Evolutionary conservation across 2,329 filamentous ascomycete genomes (phyloP).

Genomic region (Monosporascus sp.): DNA sequence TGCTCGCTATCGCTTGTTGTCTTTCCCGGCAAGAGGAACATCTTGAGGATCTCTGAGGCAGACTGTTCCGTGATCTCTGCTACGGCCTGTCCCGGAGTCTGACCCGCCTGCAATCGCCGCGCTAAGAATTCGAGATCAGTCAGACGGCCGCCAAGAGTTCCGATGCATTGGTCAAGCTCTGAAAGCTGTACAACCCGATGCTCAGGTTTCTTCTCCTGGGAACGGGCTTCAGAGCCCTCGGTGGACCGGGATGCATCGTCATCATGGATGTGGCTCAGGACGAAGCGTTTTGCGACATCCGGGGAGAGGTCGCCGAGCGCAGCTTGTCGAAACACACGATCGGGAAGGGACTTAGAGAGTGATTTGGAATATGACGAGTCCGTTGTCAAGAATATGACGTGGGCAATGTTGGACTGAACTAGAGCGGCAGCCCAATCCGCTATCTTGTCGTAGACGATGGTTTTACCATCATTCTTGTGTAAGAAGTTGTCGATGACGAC

Average conservation of each 20-base stretch:
- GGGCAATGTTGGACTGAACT: constrained; percentile 82
- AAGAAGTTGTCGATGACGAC: constrained; percentile 91
- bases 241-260: constrained; percentile 28
- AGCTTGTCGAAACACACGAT: constrained; percentile 84
- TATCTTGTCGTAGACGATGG: constrained; percentile 70
- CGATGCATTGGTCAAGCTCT: constrained; percentile 78
- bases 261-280: constrained; percentile 72
- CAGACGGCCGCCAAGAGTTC: constrained; percentile 80
- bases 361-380: constrained; percentile 87
- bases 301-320: constrained; percentile 81
- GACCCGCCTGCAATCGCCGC: constrained; percentile 81
- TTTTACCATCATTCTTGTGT: constrained; percentile 66
- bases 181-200: constrained; percentile 42
- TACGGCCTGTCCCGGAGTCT: constrained; percentile 75
- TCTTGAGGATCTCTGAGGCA: constrained; percentile 85
- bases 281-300: constrained; percentile 81
- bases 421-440: constrained; percentile 86
- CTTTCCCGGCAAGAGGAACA: constrained; percentile 70
- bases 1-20: constrained; percentile 37
- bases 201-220: constrained; percentile 20
- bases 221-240: constrained; percentile 25
- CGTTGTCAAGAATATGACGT: constrained; percentile 90
- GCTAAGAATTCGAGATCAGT: constrained; percentile 93
- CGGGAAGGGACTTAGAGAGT: constrained; percentile 79
- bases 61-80: constrained; percentile 85